Evolutionary conservation across 2,329 filamentous ascomycete genomes (phyloP).

Genomic region (Aphanoascus verrucosus): DNA sequence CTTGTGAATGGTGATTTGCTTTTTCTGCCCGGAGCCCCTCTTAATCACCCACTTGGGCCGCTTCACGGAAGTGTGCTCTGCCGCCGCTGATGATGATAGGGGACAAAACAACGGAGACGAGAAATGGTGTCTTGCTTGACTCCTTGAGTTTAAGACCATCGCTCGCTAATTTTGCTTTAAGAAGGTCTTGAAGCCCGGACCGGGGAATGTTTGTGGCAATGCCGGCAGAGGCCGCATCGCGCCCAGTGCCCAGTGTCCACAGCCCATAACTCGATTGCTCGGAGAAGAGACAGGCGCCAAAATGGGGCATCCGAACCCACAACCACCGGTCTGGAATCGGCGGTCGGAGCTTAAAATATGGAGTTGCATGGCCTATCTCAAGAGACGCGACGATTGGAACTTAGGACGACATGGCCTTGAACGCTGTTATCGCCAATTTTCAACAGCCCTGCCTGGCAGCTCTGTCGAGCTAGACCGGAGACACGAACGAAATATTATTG

Average conservation of each 20-base stretch:
- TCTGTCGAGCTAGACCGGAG: too few relatives aligned
- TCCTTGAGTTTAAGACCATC: background rate
- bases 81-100: too few relatives aligned
- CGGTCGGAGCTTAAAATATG: slow-evolving; percentile 6
- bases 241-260: background rate
- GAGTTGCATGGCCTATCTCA: background rate
- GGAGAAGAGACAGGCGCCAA: background rate
- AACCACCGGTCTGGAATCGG: slow-evolving; percentile 10
- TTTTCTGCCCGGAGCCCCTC: too few relatives aligned
- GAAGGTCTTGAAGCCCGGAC: background rate
- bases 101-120: too few relatives aligned
- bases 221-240: background rate
- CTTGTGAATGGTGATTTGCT: too few relatives aligned
- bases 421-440: too few relatives aligned
- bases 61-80: too few relatives aligned
- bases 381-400: background rate
- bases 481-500: too few relatives aligned
- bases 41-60: too few relatives aligned
- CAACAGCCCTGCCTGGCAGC: too few relatives aligned
- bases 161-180: background rate
- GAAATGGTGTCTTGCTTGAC: too few relatives aligned
- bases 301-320: slow-evolving; percentile 5
- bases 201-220: slow-evolving; percentile 2
- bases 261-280: background rate
- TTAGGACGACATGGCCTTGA: too few relatives aligned